Evolutionary conservation across 768 basidiomycete species (phyloP).

Genomic region (Podaxis mareebaensis): DNA sequence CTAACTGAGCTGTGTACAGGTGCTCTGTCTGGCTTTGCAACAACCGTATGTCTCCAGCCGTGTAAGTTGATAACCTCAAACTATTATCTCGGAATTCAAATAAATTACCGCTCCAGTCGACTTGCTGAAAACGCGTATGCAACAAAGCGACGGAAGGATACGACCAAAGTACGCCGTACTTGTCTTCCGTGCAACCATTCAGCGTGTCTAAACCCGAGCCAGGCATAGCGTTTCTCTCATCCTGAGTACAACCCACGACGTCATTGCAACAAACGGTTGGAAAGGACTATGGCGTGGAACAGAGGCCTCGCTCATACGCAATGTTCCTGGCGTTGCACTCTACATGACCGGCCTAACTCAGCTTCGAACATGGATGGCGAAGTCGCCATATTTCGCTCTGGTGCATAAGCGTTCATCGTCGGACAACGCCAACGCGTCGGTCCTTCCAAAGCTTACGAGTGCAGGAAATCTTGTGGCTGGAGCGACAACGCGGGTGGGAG

Average conservation of each 20-base stretch:
- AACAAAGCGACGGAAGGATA: constrained; percentile 66
- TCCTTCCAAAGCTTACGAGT: constrained; percentile 68
- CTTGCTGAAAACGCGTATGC: constrained; percentile 88
- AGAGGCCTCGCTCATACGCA: constrained; percentile 73
- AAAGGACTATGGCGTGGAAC: constrained; percentile 89
- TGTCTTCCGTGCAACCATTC: not conserved
- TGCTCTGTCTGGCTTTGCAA: constrained; percentile 76
- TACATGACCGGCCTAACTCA: constrained; percentile 90
- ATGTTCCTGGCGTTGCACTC: constrained; percentile 89
- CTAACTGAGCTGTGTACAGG: constrained; percentile 40
- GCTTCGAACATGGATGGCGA: constrained; percentile 75
- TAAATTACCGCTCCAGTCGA: constrained; percentile 55
- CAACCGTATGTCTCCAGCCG: constrained; percentile 75
- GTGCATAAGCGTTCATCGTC: constrained; percentile 24
- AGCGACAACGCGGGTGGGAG: constrained; percentile 74
- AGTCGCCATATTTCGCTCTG: constrained; percentile 64
- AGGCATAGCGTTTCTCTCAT: constrained; percentile 41
- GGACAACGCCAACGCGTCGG: constrained; percentile 31
- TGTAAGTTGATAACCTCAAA: constrained; percentile 41
- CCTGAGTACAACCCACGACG: constrained; percentile 50
- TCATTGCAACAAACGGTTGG: constrained; percentile 64
- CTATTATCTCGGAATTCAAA: not conserved
- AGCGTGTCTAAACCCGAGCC: not conserved
- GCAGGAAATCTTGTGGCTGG: constrained; percentile 88
- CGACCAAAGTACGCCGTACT: constrained; percentile 33